Percentiles rank a stretch among this genome's conserved stretches.
Evolutionary conservation across 768 basidiomycete species (phyloP).

Genomic region (Mycena haematopus): DNA sequence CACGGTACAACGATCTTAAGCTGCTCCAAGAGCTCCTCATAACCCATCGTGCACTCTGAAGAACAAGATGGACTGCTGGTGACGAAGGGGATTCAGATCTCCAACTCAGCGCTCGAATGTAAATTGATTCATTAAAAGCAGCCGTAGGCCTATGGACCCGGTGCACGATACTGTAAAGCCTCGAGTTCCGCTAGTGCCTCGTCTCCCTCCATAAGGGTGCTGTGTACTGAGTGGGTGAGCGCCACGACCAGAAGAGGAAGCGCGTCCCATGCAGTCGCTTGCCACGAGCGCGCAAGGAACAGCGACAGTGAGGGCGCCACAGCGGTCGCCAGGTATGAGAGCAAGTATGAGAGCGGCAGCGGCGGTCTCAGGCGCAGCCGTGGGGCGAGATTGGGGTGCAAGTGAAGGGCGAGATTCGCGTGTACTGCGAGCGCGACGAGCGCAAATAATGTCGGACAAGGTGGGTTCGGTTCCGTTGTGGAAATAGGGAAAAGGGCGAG

Average conservation of each 20-base stretch:
- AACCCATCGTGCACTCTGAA: too few species aligned
- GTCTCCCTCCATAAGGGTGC: constrained; percentile 51
- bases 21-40: too few species aligned
- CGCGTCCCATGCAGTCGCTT: constrained; percentile 61
- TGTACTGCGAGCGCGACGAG: constrained; percentile 58
- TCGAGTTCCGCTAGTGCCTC: constrained; percentile 58
- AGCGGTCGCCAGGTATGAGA: constrained; percentile 47
- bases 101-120: too few species aligned
- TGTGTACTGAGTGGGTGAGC: constrained; percentile 52
- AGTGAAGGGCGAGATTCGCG: constrained; percentile 51
- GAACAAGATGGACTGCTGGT: too few species aligned
- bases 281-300: constrained; percentile 57
- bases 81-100: too few species aligned
- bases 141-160: constrained; percentile 38
- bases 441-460: constrained; percentile 52
- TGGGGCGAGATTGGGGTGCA: constrained; percentile 51
- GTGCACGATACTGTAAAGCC: constrained; percentile 58
- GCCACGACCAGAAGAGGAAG: constrained; percentile 49
- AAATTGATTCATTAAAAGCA: too few species aligned
- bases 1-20: too few species aligned
- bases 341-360: constrained; percentile 36
- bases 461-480: constrained; percentile 26
- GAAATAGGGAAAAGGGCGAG: constrained; percentile 47
- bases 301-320: constrained; percentile 57
- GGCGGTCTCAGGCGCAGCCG: constrained; percentile 47